Evolutionary conservation across 768 basidiomycete genomes (phyloP).

Genomic region (Galerina sulciceps): DNA sequence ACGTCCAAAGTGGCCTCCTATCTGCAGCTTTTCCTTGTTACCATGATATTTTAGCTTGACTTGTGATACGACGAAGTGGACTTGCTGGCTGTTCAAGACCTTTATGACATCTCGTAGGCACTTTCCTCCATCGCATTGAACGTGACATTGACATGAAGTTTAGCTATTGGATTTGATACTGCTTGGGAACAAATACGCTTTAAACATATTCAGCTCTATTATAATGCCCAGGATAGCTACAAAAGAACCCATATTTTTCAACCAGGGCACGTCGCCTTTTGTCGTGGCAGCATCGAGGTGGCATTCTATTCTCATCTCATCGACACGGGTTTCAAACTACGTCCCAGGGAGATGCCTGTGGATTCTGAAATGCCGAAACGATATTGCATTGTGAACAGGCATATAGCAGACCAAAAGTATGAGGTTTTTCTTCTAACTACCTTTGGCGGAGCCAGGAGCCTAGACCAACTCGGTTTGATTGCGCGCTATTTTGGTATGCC

Average conservation of each 20-base stretch:
- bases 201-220: constrained; percentile 8
- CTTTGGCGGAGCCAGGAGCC: constrained; percentile 30
- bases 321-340: constrained; percentile 23
- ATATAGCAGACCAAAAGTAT: constrained; percentile 29
- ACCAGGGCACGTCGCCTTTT: constrained; percentile 33
- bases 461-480: constrained; percentile 26
- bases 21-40: too few species aligned
- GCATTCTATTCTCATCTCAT: constrained; percentile 25
- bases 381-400: constrained; percentile 39
- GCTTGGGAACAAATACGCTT: constrained; percentile 22
- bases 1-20: background rate
- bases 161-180: background rate
- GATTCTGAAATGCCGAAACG: constrained; percentile 18
- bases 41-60: background rate
- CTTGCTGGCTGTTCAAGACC: background rate
- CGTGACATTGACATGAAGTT: background rate
- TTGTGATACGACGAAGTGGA: background rate
- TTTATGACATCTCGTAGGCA: background rate
- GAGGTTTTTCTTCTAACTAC: constrained; percentile 42
- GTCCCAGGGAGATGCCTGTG: constrained; percentile 18
- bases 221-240: constrained; percentile 2
- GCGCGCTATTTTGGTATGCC: constrained; percentile 39
- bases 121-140: background rate
- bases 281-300: constrained; percentile 23
- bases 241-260: constrained; percentile 16